Base-by-base conservation (phyloP, 2,329 filamentous ascomycete genomes). In the Esteya vermicola region DNA sequence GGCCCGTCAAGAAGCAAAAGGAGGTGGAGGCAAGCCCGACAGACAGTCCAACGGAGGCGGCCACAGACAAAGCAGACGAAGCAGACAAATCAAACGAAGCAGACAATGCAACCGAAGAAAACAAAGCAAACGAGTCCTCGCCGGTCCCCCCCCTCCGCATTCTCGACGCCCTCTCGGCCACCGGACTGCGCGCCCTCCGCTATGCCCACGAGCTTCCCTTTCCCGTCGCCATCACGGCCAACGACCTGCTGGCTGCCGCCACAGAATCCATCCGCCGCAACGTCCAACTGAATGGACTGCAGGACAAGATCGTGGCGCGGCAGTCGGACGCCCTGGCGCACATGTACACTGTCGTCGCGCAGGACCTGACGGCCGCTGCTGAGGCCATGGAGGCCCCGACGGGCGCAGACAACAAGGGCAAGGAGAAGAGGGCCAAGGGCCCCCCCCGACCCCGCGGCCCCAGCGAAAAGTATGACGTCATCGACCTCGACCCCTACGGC, bases 401-500 rank as follows among this genome's bases (percentile, higher is more conserved):
- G 14, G 9, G 10, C 9, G 28, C 8, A n/a, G 28, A 9, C 30
- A 6, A 6, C 9, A 9, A n/a, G 9, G 16, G 6, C 30, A 9
- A n/a, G 28, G 10, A n/a, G 6, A 25, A n/a, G 33, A n/a, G 20
- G 13, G 21, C 21, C 33, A 18, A n/a, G n/a, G n/a, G n/a, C n/a
- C n/a, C n/a, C n/a, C n/a, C n/a, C n/a, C n/a, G n/a, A n/a, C n/a
- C n/a, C n/a, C n/a, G n/a, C n/a, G n/a, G n/a, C n/a, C 25, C 16
- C 38, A 55, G 58, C 25, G 61, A 63, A 46, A 69, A 76, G 53
- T 98, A 93, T 57, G 85, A 96, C 57, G 88, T 95, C 19, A 91
- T 98, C 47, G 91, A 98, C 56, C 71, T 98, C 23, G 91, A 98
- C 56, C 91, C 91, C 0, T 98, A 98, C 52, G 91, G 91, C 32